Percentiles rank a stretch among this genome's conserved stretches.
Conservation (phyloP, 345 rosid genomes). For the Garcia nutans region DNA sequence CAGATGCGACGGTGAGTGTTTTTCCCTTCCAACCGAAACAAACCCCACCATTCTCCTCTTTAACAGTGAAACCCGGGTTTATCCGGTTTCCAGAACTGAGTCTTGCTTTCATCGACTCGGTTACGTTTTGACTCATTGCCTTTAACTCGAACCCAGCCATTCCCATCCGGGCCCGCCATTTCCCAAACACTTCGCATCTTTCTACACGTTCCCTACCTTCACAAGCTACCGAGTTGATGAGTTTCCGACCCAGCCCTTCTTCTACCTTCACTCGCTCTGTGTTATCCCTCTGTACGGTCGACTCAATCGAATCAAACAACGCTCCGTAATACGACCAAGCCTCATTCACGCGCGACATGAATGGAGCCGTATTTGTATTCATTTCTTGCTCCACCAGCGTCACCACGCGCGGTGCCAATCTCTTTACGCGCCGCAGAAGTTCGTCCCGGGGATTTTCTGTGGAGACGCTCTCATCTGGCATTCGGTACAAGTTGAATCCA, state of each 20-base stretch:
- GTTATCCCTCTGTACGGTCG: conserved; percentile 43
- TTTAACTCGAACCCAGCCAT: conserved; percentile 86
- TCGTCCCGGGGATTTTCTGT: conserved; percentile 86
- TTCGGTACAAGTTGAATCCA: conserved; percentile 65
- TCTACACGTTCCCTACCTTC: conserved; percentile 84
- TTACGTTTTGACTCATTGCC: conserved; percentile 50
- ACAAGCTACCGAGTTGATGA: conserved; percentile 74
- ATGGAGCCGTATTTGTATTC: conserved; percentile 72
- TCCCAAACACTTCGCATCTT: conserved; percentile 93
- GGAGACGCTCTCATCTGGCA: conserved; percentile 90
- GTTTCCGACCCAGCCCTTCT: conserved; percentile 63
- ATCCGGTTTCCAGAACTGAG: conserved; percentile 46
- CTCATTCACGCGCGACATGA: conserved; percentile 57
- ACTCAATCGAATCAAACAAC: conserved; percentile 74
- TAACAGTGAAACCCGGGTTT: conserved; percentile 69
- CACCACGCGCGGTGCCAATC: conserved; percentile 69
- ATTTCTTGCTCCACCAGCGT: conserved; percentile 72
- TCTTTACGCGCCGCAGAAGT: conserved; percentile 84
- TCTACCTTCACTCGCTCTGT: conserved; percentile 53
- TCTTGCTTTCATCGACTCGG: conserved; percentile 57
- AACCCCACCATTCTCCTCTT: conserved; percentile 78
- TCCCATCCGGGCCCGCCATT: conserved; percentile 91
- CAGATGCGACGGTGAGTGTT: conserved; percentile 88
- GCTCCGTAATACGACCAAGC: conserved; percentile 61
- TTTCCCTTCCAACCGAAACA: conserved; percentile 89